Conservation (phyloP, 345 rosid genomes). For the Eucalyptus curtisii region DNA sequence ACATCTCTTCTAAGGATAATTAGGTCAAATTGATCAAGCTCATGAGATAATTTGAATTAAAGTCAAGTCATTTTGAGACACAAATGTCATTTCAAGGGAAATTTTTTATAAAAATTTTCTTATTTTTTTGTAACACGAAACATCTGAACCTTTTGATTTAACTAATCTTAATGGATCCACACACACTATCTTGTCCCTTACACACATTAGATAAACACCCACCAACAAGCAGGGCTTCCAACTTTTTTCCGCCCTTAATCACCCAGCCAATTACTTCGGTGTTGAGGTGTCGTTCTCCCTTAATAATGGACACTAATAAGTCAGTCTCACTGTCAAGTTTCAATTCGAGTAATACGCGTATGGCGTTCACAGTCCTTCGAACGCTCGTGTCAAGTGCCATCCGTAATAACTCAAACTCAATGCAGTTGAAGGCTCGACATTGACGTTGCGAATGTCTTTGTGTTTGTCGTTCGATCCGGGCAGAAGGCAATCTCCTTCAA, state of each 20-base stretch:
- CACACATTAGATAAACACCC: not conserved
- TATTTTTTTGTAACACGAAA: accelerated
- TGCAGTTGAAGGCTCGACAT: not conserved
- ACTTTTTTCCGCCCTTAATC: not conserved
- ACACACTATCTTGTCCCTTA: accelerated
- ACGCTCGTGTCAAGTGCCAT: not conserved
- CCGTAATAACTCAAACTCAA: not conserved
- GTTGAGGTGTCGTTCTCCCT: not conserved
- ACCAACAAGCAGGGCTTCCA: not conserved
- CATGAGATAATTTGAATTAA: not conserved
- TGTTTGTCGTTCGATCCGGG: not conserved
- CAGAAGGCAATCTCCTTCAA: not conserved
- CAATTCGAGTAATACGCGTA: not conserved
- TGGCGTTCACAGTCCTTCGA: not conserved
- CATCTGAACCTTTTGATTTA: not conserved
- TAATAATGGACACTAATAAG: not conserved
- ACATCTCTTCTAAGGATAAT: not conserved
- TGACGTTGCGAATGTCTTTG: not conserved
- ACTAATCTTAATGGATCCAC: not conserved
- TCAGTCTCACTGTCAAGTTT: not conserved
- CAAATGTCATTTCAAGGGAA: not conserved
- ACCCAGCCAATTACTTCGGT: not conserved
- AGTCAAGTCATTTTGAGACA: not conserved
- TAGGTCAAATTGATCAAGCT: not conserved
- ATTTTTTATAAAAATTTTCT: not conserved